phyloP scores from a whole-genome alignment of 768 basidiomycete species.

The Rhodotorula taiwanensis region DNA sequence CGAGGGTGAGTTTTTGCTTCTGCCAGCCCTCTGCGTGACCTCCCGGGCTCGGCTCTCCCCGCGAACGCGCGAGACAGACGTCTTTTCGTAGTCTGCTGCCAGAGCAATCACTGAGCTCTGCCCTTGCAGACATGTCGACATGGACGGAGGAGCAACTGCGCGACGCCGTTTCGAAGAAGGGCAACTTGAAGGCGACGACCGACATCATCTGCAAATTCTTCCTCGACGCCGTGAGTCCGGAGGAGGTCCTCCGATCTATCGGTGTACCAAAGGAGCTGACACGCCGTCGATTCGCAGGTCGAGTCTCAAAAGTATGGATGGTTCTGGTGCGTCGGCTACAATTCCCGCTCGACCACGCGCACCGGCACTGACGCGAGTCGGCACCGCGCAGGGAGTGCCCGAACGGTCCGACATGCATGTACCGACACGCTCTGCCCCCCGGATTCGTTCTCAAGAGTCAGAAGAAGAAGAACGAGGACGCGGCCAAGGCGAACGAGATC shows the following conservation, averaged over 20 bases:
- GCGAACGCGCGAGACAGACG: background rate
- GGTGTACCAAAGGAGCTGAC: no score
- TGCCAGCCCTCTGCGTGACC: no score
- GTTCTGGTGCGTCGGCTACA: slow-evolving; percentile 60
- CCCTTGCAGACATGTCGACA: slow-evolving; percentile 70
- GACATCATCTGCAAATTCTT: slow-evolving; percentile 98
- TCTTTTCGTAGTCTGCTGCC: no score
- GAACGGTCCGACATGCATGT: slow-evolving; percentile 62
- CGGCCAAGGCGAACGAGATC: slow-evolving; percentile 74
- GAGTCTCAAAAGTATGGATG: slow-evolving; percentile 80
- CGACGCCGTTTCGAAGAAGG: slow-evolving; percentile 81
- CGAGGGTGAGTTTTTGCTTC: no score
- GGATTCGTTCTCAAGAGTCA: slow-evolving; percentile 94
- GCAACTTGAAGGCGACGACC: slow-evolving; percentile 84
- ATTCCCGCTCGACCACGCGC: no score
- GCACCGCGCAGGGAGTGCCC: background rate
- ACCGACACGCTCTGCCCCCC: slow-evolving; percentile 89
- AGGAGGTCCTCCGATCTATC: no score
- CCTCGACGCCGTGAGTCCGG: slow-evolving; percentile 59
- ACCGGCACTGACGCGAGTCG: no score
- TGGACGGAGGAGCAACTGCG: slow-evolving; percentile 95
- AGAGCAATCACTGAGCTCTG: no score
- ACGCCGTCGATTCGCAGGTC: slow-evolving; percentile 47
- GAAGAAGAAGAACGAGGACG: slow-evolving; percentile 82
- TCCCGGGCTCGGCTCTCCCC: background rate